Evolutionary conservation across 2,329 filamentous ascomycete species (phyloP).

Genomic region (Escovopsis sp.): DNA sequence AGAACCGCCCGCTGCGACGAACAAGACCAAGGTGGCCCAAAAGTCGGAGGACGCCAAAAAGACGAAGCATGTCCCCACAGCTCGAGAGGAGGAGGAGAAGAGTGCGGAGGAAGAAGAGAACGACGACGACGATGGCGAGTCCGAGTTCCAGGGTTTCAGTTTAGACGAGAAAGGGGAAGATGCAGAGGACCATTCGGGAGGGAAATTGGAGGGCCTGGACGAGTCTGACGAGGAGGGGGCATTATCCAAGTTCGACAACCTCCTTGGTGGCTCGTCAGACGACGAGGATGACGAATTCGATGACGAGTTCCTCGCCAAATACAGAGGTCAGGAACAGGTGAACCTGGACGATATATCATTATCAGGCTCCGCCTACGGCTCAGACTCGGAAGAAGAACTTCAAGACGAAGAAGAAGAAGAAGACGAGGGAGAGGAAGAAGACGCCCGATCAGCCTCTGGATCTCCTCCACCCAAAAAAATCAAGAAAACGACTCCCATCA

Average conservation of each 20-base stretch:
- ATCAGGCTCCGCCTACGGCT: conserved; percentile 18
- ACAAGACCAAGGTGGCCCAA: neutral
- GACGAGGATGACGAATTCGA: conserved; percentile 27
- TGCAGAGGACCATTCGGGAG: conserved; percentile 5
- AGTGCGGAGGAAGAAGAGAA: no score
- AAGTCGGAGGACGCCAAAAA: neutral
- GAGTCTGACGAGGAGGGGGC: conserved; percentile 19
- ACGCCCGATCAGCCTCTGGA: conserved; percentile 7
- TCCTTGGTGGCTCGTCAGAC: conserved; percentile 29
- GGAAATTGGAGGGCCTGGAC: conserved; percentile 11
- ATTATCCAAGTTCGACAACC: conserved; percentile 26
- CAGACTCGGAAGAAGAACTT: conserved; percentile 12
- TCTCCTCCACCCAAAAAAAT: conserved; percentile 18
- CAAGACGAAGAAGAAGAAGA: conserved; percentile 11
- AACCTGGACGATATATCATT: conserved; percentile 25
- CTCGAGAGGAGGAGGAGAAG: conserved; percentile 10
- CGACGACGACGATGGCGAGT: conserved; percentile 15
- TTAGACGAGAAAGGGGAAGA: conserved; percentile 13
- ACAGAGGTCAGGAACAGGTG: conserved; percentile 19
- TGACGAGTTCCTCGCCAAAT: conserved; percentile 15
- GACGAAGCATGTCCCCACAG: neutral
- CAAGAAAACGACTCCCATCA: conserved; percentile 16
- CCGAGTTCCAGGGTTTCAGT: conserved; percentile 23
- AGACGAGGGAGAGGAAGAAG: no score
- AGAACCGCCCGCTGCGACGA: no score